Conservation (phyloP, 768 basidiomycete species). For the Galerina sulciceps region DNA sequence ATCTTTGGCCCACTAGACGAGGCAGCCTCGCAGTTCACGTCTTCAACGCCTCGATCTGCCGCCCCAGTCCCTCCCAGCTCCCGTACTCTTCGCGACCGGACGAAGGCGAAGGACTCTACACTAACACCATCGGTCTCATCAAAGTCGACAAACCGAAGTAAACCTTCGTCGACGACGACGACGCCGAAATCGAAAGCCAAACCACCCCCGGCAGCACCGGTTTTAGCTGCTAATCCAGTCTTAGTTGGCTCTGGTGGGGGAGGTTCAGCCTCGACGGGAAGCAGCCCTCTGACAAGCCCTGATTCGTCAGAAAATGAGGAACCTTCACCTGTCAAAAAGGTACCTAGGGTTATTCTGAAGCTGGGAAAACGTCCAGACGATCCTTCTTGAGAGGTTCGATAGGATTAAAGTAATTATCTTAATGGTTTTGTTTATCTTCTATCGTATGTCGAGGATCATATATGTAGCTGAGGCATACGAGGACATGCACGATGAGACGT, state of each 20-base stretch:
- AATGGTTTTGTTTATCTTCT: neutral
- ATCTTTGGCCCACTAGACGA: conserved; percentile 51
- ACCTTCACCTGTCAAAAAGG: conserved; percentile 38
- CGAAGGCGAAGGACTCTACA: conserved; percentile 40
- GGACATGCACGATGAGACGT: neutral
- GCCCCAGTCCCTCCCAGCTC: conserved; percentile 38
- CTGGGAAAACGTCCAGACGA: conserved; percentile 46
- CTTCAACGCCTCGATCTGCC: conserved; percentile 21
- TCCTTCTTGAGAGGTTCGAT: neutral
- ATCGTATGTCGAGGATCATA: too few species aligned
- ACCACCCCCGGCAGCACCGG: neutral
- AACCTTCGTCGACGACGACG: neutral
- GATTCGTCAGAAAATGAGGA: conserved; percentile 14
- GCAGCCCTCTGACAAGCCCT: conserved; percentile 19
- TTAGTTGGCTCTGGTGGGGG: conserved; percentile 4
- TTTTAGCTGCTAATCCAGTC: neutral
- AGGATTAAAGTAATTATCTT: neutral
- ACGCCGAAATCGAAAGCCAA: conserved; percentile 6
- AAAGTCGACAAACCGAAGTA: conserved; percentile 1
- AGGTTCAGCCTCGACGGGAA: conserved; percentile 10
- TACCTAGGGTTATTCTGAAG: conserved; percentile 60
- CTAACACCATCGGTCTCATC: conserved; percentile 20
- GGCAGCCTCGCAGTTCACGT: conserved; percentile 21
- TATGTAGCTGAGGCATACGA: too few species aligned
- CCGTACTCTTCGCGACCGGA: conserved; percentile 57